Percentiles rank a stretch among this genome's conserved stretches.
phyloP scores from a whole-genome alignment of 2,329 filamentous ascomycete species.

The Trichophaea hybrida region DNA sequence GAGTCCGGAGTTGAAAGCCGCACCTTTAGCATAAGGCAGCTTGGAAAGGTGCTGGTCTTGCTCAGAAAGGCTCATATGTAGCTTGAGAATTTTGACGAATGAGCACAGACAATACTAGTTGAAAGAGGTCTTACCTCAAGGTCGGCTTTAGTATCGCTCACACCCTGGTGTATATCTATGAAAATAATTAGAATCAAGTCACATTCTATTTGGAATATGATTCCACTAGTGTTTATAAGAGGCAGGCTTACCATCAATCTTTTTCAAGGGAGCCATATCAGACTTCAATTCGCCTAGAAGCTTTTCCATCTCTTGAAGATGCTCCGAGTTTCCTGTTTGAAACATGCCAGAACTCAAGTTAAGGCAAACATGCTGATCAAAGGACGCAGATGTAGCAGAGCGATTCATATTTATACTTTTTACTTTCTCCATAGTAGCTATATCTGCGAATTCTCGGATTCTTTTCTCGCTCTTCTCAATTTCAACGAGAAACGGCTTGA shows the following conservation, averaged over 20 bases:
- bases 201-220: background rate
- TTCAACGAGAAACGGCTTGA: conserved; percentile 1
- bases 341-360: background rate
- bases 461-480: conserved; percentile 1
- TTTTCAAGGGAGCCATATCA: too few relatives aligned
- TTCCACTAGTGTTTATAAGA: background rate
- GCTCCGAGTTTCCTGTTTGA: background rate
- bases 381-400: too few relatives aligned
- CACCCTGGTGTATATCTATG: background rate
- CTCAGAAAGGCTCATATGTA: too few relatives aligned
- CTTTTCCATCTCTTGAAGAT: background rate
- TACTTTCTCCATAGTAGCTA: conserved; percentile 6
- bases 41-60: too few relatives aligned
- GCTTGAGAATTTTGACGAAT: too few relatives aligned
- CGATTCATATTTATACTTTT: background rate
- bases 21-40: background rate
- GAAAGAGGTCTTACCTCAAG: too few relatives aligned
- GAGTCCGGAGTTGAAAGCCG: background rate
- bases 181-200: background rate
- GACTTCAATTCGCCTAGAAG: background rate
- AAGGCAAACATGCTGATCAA: background rate
- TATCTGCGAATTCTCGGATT: conserved; percentile 5
- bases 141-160: too few relatives aligned
- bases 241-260: background rate
- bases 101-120: too few relatives aligned